Base-by-base conservation (phyloP, 768 basidiomycete species). In the Galerina marginata region DNA sequence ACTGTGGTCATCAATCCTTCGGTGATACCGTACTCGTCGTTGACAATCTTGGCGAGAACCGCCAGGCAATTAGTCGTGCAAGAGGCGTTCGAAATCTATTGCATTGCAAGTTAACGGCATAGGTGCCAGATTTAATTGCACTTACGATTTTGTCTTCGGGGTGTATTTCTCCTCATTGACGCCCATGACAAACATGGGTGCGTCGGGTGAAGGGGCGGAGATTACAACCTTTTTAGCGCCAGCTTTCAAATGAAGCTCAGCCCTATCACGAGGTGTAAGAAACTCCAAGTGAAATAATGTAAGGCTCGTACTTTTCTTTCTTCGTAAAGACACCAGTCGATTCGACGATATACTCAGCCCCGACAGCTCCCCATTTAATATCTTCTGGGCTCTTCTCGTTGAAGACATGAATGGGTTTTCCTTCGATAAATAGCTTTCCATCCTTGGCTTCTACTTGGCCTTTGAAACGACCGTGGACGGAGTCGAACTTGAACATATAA, bases 21-120 rank as follows among this genome's bases (percentile, higher is more conserved):
- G 60, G 91, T 83, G 71, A 99, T 96, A 68, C 91, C 92, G 72
- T 92, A 98, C 63, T 93, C 94, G 87, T 99, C 96, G 79, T 99
- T 70, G 81, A 99, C 83, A 76, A 98, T 91, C 83, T 99, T 99
- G 75, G 96, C 96, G 62, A 99, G 88, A 62, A 96, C 95, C 16
- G 96, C 96, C 59, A 99, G 86, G 79, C 96, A 99, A 88, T 99
- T 99, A 77, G 96, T 99, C 45, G 96, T 99, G 87, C 96, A 99
- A n/a, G 94, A 96, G 16, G 96, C 96, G 77, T 97, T 96, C 65
- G 96, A 98, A 76, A 98, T 90, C 86, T 88, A 66, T 4, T 16
- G 11, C 20, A 44, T 11, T 40, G 7, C 20, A 40, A 26, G 20
- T 14, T 6, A 45, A 58, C 20, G 61, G 11, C 48, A 56, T 20